Base-by-base conservation (phyloP, 768 basidiomycete genomes). In the Hydnomerulius pinastri region DNA sequence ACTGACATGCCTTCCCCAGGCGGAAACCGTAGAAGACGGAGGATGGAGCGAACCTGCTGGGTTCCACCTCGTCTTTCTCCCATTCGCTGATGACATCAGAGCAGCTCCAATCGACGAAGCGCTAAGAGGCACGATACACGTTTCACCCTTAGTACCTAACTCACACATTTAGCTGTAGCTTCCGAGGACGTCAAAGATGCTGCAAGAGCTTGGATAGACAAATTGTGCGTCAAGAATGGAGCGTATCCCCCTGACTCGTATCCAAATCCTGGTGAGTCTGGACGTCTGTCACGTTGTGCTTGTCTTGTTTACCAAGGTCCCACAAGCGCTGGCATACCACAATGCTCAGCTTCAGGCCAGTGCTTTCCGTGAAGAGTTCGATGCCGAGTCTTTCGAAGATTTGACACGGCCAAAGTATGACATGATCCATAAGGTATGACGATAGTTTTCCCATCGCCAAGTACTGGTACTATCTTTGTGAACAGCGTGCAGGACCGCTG, bases 61-160 rank as follows among this genome's bases (percentile, higher is more conserved):
- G 5, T 89, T 98, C 61, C 94, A 98, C 67, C 75, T 98, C 43
- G 87, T 98, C 50, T 87, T 88, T 13, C 67, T 98, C n/a, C 95
- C 96, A 1, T 99, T 90, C 65, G 88, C 90, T 4, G 97, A 99
- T 63, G 97, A 99, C 60, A 87, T 98, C 42, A 83, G 97, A 41
- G 76, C 77, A 17, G 88, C 89, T 6, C 85, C 88, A 2, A 69
- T 93, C 10, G 80, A 85, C 17, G 75, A 81, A 47, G 85, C 77
- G 6, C 73, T 77, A 57, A 77, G 78, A 75, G 87, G 92, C 84
- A 69, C 24, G 68, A 47, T 38, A 2, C 3, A 25, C 29, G n/a
- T 18, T 28, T 41, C 5, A 30, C 13, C 27, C 9, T 1, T 6
- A 21, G 9, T 20, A 4, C 6, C 28, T 46, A 32, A 20, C 30